phyloP scores from a whole-genome alignment of 352 stramenopile genomes.

The Phytophthora gonapodyides region DNA sequence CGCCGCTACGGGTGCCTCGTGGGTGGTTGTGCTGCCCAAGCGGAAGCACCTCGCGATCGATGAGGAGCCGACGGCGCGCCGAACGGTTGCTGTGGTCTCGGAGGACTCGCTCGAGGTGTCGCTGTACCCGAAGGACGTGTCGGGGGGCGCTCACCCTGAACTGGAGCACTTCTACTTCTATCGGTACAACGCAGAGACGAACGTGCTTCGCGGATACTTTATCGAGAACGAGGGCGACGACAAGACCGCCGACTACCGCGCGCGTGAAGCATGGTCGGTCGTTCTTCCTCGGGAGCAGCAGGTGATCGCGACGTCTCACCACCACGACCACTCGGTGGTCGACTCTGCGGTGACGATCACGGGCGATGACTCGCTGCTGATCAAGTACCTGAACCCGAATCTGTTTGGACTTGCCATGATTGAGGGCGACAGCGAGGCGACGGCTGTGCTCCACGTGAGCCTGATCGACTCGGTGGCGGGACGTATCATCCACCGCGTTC shows the following conservation, averaged over 20 bases:
- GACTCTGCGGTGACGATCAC: slow-evolving; percentile 84
- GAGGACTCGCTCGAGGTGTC: slow-evolving; percentile 54
- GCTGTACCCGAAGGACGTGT: slow-evolving; percentile 57
- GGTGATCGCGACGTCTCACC: slow-evolving; percentile 59
- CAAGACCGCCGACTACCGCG: slow-evolving; percentile 38
- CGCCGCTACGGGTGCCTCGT: slow-evolving; percentile 33
- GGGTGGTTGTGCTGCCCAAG: slow-evolving; percentile 77
- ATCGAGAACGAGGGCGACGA: slow-evolving; percentile 42
- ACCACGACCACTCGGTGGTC: slow-evolving; percentile 66
- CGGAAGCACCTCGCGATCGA: slow-evolving; percentile 68
- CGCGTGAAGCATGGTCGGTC: slow-evolving; percentile 69
- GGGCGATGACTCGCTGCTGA: slow-evolving; percentile 95
- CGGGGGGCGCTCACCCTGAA: slow-evolving; percentile 52
- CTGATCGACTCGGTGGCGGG: slow-evolving; percentile 96
- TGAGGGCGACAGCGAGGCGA: slow-evolving; percentile 38
- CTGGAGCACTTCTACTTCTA: slow-evolving; percentile 84
- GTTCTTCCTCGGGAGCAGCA: slow-evolving; percentile 63
- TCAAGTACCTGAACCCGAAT: slow-evolving; percentile 99
- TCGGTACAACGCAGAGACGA: slow-evolving; percentile 53
- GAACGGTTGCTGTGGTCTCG: slow-evolving; percentile 62
- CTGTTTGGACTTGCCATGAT: slow-evolving; percentile 93
- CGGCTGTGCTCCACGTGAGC: slow-evolving; percentile 84
- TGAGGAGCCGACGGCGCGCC: slow-evolving; percentile 56
- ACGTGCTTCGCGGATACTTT: slow-evolving; percentile 61
- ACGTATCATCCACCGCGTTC: slow-evolving; percentile 92